Evolutionary conservation across 2,329 filamentous ascomycete species (phyloP).

Genomic region (Diaporthe sp.): DNA sequence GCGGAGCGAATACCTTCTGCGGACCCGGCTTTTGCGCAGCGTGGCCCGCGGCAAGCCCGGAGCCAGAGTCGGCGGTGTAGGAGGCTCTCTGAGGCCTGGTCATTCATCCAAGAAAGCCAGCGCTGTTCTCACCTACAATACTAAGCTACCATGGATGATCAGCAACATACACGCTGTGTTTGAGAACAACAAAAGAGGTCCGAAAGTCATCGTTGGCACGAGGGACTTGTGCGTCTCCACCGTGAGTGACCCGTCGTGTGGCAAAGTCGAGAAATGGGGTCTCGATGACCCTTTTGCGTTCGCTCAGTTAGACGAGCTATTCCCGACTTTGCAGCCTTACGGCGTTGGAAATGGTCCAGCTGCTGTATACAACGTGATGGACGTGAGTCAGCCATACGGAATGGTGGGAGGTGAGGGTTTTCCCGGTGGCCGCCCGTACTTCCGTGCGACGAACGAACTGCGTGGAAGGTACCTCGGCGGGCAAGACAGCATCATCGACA

Average conservation of each 20-base stretch:
- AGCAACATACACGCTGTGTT: conserved; percentile 87
- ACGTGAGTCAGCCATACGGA: conserved; percentile 88
- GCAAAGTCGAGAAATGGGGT: conserved; percentile 86
- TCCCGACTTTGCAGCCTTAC: conserved; percentile 80
- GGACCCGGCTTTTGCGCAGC: conserved; percentile 86
- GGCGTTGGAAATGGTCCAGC: conserved; percentile 85
- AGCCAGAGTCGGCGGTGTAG: conserved; percentile 65
- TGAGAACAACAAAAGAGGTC: conserved; percentile 77
- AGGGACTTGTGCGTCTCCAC: conserved; percentile 84
- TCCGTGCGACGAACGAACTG: conserved; percentile 80
- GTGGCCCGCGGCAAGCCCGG: conserved; percentile 85
- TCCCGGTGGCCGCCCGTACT: conserved; percentile 85
- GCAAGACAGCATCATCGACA: conserved; percentile 70
- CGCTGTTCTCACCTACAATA: conserved; percentile 87
- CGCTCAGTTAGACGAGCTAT: conserved; percentile 83
- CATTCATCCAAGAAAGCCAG: conserved; percentile 74
- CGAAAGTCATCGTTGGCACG: conserved; percentile 86
- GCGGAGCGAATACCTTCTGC: conserved; percentile 94
- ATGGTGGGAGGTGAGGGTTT: conserved; percentile 89
- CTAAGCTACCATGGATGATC: conserved; percentile 83
- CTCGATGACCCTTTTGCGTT: conserved; percentile 81
- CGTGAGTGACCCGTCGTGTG: conserved; percentile 82
- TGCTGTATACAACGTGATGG: conserved; percentile 88
- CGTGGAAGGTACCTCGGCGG: conserved; percentile 80
- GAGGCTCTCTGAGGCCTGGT: conserved; percentile 64